These are phyloP conservation scores for Fusarium sp. DNA, from an alignment of 2,329 filamentous ascomycete species.

Conservation along the genomic window DNA sequence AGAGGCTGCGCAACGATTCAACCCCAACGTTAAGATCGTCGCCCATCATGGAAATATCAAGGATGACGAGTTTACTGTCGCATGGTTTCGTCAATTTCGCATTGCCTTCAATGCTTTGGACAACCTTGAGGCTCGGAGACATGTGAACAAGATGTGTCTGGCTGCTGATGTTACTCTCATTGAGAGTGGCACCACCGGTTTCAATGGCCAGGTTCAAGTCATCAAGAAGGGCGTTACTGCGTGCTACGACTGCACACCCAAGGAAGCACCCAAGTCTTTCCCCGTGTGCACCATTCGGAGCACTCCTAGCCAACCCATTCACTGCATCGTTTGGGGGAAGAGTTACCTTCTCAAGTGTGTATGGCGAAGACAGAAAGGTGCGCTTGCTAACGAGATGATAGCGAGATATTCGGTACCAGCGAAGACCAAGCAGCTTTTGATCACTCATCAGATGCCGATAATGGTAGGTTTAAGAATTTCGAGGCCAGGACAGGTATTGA, in stretches of 20 bases:
- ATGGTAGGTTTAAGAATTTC: conserved; percentile 61
- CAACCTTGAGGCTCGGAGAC: conserved; percentile 90
- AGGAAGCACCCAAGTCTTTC: conserved; percentile 91
- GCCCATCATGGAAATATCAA: conserved; percentile 97
- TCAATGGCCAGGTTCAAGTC: conserved; percentile 96
- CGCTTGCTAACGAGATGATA: conserved; percentile 19
- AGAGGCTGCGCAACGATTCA: conserved; percentile 90
- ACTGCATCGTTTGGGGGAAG: conserved; percentile 99
- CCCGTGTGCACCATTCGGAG: conserved; percentile 97
- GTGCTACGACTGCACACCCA: conserved; percentile 94
- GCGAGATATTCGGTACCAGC: conserved; percentile 89
- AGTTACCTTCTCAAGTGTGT: conserved; percentile 86
- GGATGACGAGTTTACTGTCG: conserved; percentile 83
- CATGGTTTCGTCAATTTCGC: conserved; percentile 86
- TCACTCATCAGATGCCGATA: conserved; percentile 81
- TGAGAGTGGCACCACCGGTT: conserved; percentile 96
- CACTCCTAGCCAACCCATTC: conserved; percentile 94
- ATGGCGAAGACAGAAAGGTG: neutral
- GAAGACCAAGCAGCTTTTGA: conserved; percentile 89
- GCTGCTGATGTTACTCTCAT: conserved; percentile 90
- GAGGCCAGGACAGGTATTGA: conserved; percentile 7
- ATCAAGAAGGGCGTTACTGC: conserved; percentile 93
- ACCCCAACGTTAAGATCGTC: conserved; percentile 85
- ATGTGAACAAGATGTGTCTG: conserved; percentile 98
- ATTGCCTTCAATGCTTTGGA: conserved; percentile 97